phyloP scores from a whole-genome alignment of 1,139 yeast species.

The Blastobotrys ciferrii region DNA sequence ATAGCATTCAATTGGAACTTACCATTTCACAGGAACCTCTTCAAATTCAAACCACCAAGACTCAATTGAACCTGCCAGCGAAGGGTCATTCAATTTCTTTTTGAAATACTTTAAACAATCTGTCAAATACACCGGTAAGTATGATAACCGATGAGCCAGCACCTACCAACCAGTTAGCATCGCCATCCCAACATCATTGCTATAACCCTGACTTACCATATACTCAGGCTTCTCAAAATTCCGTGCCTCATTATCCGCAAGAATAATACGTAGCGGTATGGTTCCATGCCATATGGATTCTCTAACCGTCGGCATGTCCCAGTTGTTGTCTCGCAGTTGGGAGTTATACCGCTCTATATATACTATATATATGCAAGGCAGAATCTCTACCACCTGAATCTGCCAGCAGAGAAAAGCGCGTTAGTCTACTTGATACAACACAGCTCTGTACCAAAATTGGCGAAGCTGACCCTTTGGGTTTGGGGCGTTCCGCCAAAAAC shows the following conservation, averaged over 20 bases:
- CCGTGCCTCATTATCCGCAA: conserved; percentile 34
- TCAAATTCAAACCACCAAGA: conserved; percentile 70
- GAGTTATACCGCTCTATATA: no score
- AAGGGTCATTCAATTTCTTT: conserved; percentile 39
- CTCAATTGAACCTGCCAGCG: conserved; percentile 33
- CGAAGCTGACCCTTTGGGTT: no score
- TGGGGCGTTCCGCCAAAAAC: no score
- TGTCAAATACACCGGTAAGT: conserved; percentile 52
- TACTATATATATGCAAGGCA: no score
- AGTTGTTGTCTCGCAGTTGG: no score
- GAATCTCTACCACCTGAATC: no score
- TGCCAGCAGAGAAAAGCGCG: no score
- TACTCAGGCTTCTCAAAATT: conserved; percentile 26
- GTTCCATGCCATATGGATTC: conserved; percentile 55
- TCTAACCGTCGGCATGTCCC: conserved; percentile 30
- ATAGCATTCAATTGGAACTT: no score
- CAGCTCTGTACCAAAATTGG: no score
- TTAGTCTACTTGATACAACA: no score
- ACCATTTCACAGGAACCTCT: conserved; percentile 62
- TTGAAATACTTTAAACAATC: conserved; percentile 47
- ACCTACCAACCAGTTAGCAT: conserved; percentile 23
- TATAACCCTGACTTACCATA: no score
- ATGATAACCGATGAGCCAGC: conserved; percentile 49
- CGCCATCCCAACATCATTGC: conserved; percentile 1
- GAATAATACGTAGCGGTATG: conserved; percentile 45